Base-by-base conservation (phyloP, 2,329 filamentous ascomycete species). In the Juglanconis oblonga region DNA sequence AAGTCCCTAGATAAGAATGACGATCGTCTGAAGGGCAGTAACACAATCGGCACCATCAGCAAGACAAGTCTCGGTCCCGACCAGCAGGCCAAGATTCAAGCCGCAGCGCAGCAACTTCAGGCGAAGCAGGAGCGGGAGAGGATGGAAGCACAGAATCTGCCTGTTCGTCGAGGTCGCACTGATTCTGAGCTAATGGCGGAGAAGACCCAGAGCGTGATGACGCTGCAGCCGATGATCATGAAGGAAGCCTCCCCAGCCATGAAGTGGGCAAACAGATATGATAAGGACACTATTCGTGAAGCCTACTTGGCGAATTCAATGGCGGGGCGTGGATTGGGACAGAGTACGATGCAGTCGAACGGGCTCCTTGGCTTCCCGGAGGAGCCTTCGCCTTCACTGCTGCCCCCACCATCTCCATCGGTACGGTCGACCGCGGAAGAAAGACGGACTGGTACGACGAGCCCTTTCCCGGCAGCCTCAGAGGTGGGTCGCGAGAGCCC, bases 261-360 rank as follows among this genome's bases (percentile, higher is more conserved):
- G 87, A 96, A 97, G 74, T 99, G 95, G 95, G 92, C 94, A 36
- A 94, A 83, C 73, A 92, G 92, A 68, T 98, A 97, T 71, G 95
- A 98, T 75, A 96, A 95, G 75, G 88, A 95, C 68, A 81, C 88
- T 7, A 88, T 96, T 64, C 87, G 92, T 57, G 87, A 91, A 64
- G 87, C 91, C n/a, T 98, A 98, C 73, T 81, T 98, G 55, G 85
- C 86, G 50, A 88, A 96, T 70, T 79, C 77, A 52, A 85, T 81
- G 65, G 87, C 89, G 47, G 92, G 93, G 29, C 89, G 85, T 61
- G 91, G 91, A 11, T 64, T 77, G 24, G 74, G 72, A 13, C 68
- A 71, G 64, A 68, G 69, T 29, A 69, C 66, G 3, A 62, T 62
- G 51, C 60, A 64, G 24, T 62, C 57, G 17, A 75, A 78, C 32